Base-by-base conservation (phyloP, 306 rosid species). In the Cotoneaster glaucophyllus region DNA sequence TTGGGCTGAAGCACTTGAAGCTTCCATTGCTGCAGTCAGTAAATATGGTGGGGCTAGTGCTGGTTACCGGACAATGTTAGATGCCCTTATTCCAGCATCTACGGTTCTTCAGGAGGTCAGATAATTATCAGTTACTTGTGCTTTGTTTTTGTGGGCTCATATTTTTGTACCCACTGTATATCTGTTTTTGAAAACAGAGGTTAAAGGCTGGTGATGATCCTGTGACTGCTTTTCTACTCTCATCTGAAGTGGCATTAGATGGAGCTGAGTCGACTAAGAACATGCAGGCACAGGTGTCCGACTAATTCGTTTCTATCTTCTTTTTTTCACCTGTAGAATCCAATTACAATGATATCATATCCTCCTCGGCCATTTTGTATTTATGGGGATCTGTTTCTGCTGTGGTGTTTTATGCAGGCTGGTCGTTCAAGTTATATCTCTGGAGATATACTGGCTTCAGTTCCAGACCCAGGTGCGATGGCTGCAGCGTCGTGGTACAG, bases 381-480 rank as follows among this genome's bases (percentile, higher is more conserved):
- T 64, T 43, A 25, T 61, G 58, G 75, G 44, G 72, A 82, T 76
- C 82, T 84, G 64, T 85, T 56, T 21, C 24, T n/a, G 26, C 25
- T 25, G 39, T 67, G 71, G 32, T 54, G 29, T 58, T 21, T 68
- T 73, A 24, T 84, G 88, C 77, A 95, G 98, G 97, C 98, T 66
- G 98, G 98, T 39, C 96, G 98, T 41, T 83, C 98, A 43, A 81
- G 88, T 22, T 92, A 90, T 66, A 82, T 92, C 26, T 50, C 91
- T 21, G 85, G 69, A n/a, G 98, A 90, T 75, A 79, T 71, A 34
- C 96, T 90, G 29, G 82, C 93, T 37, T 74, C 96, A 19, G 90
- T 89, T 74, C 97, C 99, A 12, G 99, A 96, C 71, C 99, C 99
- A 3, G 99, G 99, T 63, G 99, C 99, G 32, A 89, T 92, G 96